Evolutionary conservation across 2,329 filamentous ascomycete species (phyloP).

Genomic region (Paecilomyces niveus): DNA sequence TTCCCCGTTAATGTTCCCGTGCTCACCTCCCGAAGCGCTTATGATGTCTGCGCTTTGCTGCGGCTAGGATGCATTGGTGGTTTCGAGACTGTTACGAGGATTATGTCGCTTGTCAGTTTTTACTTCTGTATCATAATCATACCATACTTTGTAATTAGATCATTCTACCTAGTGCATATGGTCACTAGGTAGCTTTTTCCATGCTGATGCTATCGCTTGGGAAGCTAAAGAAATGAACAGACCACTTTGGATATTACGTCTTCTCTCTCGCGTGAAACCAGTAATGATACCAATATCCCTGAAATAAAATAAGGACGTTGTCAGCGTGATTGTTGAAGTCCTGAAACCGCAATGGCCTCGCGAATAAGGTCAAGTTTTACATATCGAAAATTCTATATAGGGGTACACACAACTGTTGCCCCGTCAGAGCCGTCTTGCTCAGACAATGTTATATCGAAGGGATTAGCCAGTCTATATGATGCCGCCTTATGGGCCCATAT

Average conservation of each 20-base stretch:
- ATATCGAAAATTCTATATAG: no score
- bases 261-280: neutral
- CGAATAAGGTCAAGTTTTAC: no score
- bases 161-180: neutral
- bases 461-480: no score
- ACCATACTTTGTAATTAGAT: neutral
- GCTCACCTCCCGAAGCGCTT: neutral
- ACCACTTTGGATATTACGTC: neutral
- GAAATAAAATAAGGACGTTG: no score
- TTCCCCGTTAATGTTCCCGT: neutral
- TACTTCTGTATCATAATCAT: neutral
- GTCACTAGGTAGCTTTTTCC: neutral
- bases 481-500: neutral
- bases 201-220: neutral
- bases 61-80: neutral
- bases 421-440: no score
- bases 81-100: neutral
- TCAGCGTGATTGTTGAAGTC: no score
- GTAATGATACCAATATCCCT: neutral
- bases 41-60: neutral
- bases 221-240: neutral
- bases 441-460: no score
- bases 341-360: no score
- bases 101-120: neutral
- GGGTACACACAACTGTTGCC: no score